Base-by-base conservation (phyloP, 805 yeast genomes). In the Henningerozyma blattae region DNA sequence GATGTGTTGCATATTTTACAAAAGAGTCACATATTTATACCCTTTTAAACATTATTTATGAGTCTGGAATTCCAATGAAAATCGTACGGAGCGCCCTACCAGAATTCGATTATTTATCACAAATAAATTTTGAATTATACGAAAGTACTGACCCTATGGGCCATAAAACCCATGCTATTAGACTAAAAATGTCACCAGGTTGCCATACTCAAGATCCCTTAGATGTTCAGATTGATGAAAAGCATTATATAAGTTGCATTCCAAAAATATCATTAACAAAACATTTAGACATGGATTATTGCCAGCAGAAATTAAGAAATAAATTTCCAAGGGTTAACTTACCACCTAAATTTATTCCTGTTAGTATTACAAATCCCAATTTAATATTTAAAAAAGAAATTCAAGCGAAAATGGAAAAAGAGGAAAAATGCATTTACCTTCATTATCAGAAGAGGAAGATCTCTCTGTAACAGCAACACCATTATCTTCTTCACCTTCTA, bases 1-100 rank as follows among this genome's bases (percentile, higher is more conserved):
- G 85, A 3, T 76, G 83, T 29, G 81, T 85, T 31, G 77, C 85
- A 30, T 91, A 91, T 50, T 89, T 91, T 67, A 91, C 99, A 18
- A 91, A 91, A 58, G 99, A 91, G 55, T 80, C 94, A 1, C 99
- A 91, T 56, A 91, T 91, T 54, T 91, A 91, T 59, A 91, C 99
- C 0, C 62, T 91, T 39, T 60, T 91, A 49, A 91, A 91, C 50
- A 83, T 91, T 31, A 70, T 91, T 31, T 89, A 85, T 56, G 98
- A 85, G 43, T 78, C 94, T 14, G 86, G 86, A 32, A 65, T 91
- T 34, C 97, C 96, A n/a, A 84, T 91, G 75, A 81, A 86, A 62
- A 78, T 91, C 45, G 89, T 93, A 17, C 68, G 97, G 46, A 91
- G 89, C 55, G 95, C 95, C 2, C 68, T 91, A 32, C 98, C 99